Evolutionary conservation across 345 rosid species (phyloP).

Genomic region (Pistacia atlantica): DNA sequence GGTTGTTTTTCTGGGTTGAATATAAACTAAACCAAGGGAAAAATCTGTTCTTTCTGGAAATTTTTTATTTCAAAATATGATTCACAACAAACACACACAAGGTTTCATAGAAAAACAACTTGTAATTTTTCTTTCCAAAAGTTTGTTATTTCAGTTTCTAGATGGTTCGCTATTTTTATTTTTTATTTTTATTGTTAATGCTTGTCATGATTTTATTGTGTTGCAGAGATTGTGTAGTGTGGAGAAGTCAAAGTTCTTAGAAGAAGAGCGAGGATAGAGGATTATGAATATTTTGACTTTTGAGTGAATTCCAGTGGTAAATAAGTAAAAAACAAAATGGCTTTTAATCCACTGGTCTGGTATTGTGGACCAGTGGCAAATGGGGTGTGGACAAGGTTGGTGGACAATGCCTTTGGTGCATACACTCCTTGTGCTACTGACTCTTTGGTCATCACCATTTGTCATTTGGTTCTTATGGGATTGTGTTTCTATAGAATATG

Average conservation of each 20-base stretch:
- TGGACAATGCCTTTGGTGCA: slow-evolving; percentile 89
- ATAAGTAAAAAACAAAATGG: slow-evolving; percentile 43
- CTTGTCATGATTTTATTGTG: not conserved
- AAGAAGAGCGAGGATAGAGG: slow-evolving; percentile 15
- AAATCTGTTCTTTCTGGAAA: not conserved
- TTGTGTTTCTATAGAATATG: slow-evolving; percentile 79
- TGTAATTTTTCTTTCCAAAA: not conserved
- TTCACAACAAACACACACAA: not conserved
- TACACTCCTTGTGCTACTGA: slow-evolving; percentile 95
- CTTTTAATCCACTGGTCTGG: slow-evolving; percentile 71
- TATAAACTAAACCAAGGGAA: not conserved
- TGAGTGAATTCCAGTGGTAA: slow-evolving; percentile 18
- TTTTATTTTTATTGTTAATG: not conserved
- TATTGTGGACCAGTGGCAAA: slow-evolving; percentile 73
- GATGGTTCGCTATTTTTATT: not conserved
- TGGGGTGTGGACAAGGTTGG: slow-evolving; percentile 79
- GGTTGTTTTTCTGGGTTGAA: not conserved
- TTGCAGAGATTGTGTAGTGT: slow-evolving; percentile 16
- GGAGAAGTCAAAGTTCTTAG: slow-evolving; percentile 6
- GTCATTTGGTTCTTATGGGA: slow-evolving; percentile 68
- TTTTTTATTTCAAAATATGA: too few relatives aligned
- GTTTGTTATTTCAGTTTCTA: not conserved
- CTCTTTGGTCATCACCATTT: slow-evolving; percentile 62
- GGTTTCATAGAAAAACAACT: too few relatives aligned
- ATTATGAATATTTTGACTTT: slow-evolving; percentile 19